Evolutionary conservation across 2,329 filamentous ascomycete species (phyloP), one percentile per base, ranked within the genome.

Genomic region (Juglanconis juglandina): DNA sequence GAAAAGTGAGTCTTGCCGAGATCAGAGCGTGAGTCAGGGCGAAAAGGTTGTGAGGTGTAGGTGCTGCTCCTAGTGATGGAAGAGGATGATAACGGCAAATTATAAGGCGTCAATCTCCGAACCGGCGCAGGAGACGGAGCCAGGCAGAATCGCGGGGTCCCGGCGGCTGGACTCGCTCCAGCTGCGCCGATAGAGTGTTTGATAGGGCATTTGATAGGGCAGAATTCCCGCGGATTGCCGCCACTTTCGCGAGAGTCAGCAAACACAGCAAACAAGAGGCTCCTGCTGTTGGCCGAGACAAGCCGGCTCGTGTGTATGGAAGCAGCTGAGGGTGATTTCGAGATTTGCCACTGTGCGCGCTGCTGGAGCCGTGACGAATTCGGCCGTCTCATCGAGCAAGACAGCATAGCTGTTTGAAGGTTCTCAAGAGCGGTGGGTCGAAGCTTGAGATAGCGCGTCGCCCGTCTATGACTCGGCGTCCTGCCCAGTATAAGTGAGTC

Each of bases 1-100:
- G 77, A 76, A 68, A 80, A 81, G 61, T 65, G 46, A 13, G 56
- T 54, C 54, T 51, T 63, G 41, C 53, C 58, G 52, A 42, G 46
- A 34, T 11, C 33, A 42, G 37, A 57, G 1, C 5, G 55, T 61
- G 61, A 47, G 50, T 32, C 39, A 55, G 35, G 52, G 33, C 51
- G 60, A n/a, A 54, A 13, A 41, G n/a, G 24, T 9, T 33, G 33
- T 32, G 55, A 58, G 51, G 51, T 17, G 30, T 13, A 35, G 30
- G 17, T 9, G 5, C 50, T 41, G 34, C 3, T 32, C 39, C 51
- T 32, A 24, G 17, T 48, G 41, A 53, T 24, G 35, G 44, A 32
- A 49, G 30, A 49, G 53, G 34, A 51, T 37, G 30, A 30, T n/a
- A 33, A 51, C 10, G 49, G 41, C 49, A 33, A 55, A 49, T 53